A percentile compares a stretch with the other conserved stretches of the same genome.
These are phyloP conservation scores for Purshia tridentata DNA, from an alignment of 306 rosid genomes.

Conservation along the genomic window DNA sequence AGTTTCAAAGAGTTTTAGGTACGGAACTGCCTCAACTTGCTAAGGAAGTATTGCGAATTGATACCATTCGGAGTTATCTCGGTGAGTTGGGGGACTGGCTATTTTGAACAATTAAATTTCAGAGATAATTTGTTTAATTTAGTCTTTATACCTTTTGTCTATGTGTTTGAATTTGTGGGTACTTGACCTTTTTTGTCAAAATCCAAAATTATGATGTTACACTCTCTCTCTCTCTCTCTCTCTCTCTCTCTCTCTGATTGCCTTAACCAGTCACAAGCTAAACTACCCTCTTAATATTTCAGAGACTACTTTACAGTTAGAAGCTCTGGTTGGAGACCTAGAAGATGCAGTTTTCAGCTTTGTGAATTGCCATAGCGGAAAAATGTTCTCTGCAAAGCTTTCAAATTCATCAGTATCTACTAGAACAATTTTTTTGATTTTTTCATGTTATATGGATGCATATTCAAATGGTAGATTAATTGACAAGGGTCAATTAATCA, in stretches of 20 bases:
- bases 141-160: not conserved
- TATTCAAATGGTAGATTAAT: conserved; percentile 18
- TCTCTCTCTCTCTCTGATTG: conserved; percentile 5
- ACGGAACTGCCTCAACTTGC: conserved; percentile 57
- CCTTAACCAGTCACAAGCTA: conserved; percentile 33
- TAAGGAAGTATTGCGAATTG: conserved; percentile 43
- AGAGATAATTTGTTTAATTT: not conserved
- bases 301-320: conserved; percentile 74
- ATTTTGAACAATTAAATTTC: not conserved
- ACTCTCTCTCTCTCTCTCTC: conserved; percentile 3
- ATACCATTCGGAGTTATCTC: conserved; percentile 50
- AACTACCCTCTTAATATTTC: conserved; percentile 43
- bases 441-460: conserved; percentile 15
- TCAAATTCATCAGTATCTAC: conserved; percentile 39
- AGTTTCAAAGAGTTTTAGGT: conserved; percentile 35
- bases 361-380: conserved; percentile 48
- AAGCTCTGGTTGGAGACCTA: conserved; percentile 79
- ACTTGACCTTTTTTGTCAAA: not conserved
- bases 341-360: conserved; percentile 74
- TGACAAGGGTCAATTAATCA: conserved; percentile 11
- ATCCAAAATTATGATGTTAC: not conserved
- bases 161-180: not conserved
- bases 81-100: conserved; percentile 37
- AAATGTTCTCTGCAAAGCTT: conserved; percentile 44
- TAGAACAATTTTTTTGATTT: conserved; percentile 28